phyloP scores from a whole-genome alignment of 2,329 filamentous ascomycete species.

The Byssochlamys sp. region DNA sequence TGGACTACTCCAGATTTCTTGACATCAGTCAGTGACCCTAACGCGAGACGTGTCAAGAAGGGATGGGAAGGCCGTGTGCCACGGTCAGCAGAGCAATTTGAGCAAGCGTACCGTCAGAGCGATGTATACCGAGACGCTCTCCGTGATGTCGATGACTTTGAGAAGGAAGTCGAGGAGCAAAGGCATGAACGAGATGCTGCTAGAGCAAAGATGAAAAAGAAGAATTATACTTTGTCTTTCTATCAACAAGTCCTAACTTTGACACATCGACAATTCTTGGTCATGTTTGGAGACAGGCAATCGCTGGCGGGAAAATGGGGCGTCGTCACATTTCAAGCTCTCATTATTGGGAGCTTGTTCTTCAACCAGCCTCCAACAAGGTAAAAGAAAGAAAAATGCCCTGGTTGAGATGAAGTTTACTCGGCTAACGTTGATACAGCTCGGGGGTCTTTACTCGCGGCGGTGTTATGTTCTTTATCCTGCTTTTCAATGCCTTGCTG shows the following conservation, averaged over 20 bases:
- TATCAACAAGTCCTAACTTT: slow-evolving; percentile 42
- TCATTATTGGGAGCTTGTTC: slow-evolving; percentile 44
- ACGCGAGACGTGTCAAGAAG: slow-evolving; percentile 47
- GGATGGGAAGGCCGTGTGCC: slow-evolving; percentile 52
- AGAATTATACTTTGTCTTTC: slow-evolving; percentile 46
- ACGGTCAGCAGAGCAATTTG: slow-evolving; percentile 47
- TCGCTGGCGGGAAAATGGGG: slow-evolving; percentile 44
- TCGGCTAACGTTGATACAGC: slow-evolving; percentile 15
- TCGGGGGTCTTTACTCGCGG: slow-evolving; percentile 51
- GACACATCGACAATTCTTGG: slow-evolving; percentile 46
- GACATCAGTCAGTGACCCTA: slow-evolving; percentile 59
- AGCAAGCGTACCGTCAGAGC: slow-evolving; percentile 42
- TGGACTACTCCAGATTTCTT: slow-evolving; percentile 69
- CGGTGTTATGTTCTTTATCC: slow-evolving; percentile 52
- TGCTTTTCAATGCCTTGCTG: slow-evolving; percentile 55
- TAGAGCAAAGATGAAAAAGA: slow-evolving; percentile 34
- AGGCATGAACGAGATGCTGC: slow-evolving; percentile 31
- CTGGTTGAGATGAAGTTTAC: background rate
- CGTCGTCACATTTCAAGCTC: slow-evolving; percentile 36
- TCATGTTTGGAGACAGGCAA: slow-evolving; percentile 46
- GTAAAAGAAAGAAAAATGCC: slow-evolving; percentile 7
- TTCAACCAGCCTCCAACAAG: slow-evolving; percentile 45
- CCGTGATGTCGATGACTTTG: slow-evolving; percentile 46
- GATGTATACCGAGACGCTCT: slow-evolving; percentile 35
- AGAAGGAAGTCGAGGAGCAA: slow-evolving; percentile 37